Evolutionary conservation across 495 filamentous ascomycete species (phyloP).

Genomic region (Tuber calosporum): DNA sequence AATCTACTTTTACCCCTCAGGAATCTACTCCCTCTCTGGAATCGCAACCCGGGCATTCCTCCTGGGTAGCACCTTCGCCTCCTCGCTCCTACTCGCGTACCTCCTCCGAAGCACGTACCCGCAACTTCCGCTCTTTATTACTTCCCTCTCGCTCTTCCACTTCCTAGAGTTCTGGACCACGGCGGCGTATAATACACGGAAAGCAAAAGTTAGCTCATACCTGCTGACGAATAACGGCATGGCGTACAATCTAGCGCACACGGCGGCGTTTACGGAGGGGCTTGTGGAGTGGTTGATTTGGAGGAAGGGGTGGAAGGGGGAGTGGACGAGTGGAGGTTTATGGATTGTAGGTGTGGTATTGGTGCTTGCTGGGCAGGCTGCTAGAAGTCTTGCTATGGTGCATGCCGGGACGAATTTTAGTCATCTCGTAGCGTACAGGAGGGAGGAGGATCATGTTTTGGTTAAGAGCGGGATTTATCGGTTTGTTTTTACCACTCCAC

Average conservation of each 20-base stretch:
- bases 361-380: constrained; percentile 63
- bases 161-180: constrained; percentile 93
- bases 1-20: constrained; percentile 48
- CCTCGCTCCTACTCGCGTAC: constrained; percentile 46
- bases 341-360: constrained; percentile 53
- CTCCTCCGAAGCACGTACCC: constrained; percentile 54
- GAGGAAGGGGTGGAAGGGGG: constrained; percentile 43
- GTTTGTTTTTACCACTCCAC: background rate
- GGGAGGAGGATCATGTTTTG: constrained; percentile 61
- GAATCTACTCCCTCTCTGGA: constrained; percentile 63
- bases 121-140: constrained; percentile 76
- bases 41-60: constrained; percentile 64
- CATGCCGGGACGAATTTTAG: constrained; percentile 90
- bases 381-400: constrained; percentile 72
- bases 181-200: constrained; percentile 67
- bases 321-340: background rate
- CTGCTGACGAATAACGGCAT: constrained; percentile 78
- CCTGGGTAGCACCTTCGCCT: constrained; percentile 48
- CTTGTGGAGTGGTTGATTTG: constrained; percentile 53
- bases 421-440: constrained; percentile 66
- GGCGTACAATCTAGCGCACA: constrained; percentile 77
- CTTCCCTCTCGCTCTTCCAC: constrained; percentile 73
- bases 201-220: constrained; percentile 65
- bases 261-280: constrained; percentile 63
- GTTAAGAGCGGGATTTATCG: constrained; percentile 65